A percentile compares a stretch with the other conserved stretches of the same genome.
Conservation (phyloP, 1,139 yeast genomes). For the Magnusiomyces clavatus region DNA sequence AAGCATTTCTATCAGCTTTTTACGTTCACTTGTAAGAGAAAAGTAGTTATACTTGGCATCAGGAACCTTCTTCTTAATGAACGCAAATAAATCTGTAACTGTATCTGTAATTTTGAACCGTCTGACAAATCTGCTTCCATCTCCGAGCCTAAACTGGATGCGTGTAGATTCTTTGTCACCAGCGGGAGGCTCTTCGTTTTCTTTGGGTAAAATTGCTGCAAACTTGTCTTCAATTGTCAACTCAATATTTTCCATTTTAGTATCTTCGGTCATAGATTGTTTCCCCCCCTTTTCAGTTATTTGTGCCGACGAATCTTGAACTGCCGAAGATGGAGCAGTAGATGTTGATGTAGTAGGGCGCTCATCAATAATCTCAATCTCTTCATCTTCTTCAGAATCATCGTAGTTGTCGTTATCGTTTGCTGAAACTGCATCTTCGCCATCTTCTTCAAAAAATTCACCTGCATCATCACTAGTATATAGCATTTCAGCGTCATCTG, state of each 20-base stretch:
- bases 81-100: conserved; percentile 54
- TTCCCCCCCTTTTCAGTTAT: conserved; percentile 1
- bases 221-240: conserved; percentile 32
- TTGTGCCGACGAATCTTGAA: neutral
- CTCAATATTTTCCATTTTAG: conserved; percentile 9
- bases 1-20: conserved; percentile 54
- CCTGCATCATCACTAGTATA: conserved; percentile 18
- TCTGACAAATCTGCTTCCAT: conserved; percentile 76
- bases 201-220: conserved; percentile 40
- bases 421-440: conserved; percentile 14
- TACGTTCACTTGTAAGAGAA: conserved; percentile 52
- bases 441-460: conserved; percentile 18
- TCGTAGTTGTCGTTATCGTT: neutral
- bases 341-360: neutral
- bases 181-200: conserved; percentile 54
- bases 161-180: conserved; percentile 59
- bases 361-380: neutral
- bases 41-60: conserved; percentile 45
- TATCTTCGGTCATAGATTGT: neutral
- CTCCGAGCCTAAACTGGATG: conserved; percentile 79
- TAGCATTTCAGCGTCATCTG: conserved; percentile 20
- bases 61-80: conserved; percentile 46
- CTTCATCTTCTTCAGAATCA: conserved; percentile 2
- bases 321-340: neutral
- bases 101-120: conserved; percentile 52